These are phyloP conservation scores for Coemansia sp. DNA, from an alignment of 192 early-diverging fungal species.

Conservation along the genomic window DNA sequence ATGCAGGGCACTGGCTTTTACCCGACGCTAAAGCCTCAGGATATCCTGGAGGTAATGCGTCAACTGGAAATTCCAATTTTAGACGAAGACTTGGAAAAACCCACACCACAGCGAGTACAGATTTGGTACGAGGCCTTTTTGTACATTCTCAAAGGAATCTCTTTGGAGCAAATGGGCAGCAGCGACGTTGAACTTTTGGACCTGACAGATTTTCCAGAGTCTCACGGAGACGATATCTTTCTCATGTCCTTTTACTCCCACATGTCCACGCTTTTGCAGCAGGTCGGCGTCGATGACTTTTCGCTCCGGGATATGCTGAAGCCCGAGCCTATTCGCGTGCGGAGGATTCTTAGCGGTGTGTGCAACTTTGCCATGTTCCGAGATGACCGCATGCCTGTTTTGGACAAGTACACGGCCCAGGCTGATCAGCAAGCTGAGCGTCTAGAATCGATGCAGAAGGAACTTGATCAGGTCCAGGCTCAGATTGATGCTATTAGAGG, in stretches of 20 bases:
- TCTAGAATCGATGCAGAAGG: conserved; percentile 50
- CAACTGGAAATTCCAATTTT: conserved; percentile 74
- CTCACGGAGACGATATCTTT: conserved; percentile 66
- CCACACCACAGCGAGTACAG: conserved; percentile 68
- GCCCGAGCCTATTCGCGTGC: conserved; percentile 71
- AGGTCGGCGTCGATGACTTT: conserved; percentile 78
- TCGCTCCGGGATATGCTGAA: conserved; percentile 75
- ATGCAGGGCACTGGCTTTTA: conserved; percentile 58
- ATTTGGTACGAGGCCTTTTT: conserved; percentile 74
- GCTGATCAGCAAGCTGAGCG: conserved; percentile 56
- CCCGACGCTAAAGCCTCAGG: conserved; percentile 71
- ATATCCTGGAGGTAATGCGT: conserved; percentile 76
- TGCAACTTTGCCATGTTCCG: conserved; percentile 94
- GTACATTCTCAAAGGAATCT: conserved; percentile 68
- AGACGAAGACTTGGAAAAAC: conserved; percentile 75
- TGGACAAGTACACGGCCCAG: conserved; percentile 66
- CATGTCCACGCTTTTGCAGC: conserved; percentile 67
- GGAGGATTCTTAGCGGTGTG: conserved; percentile 76
- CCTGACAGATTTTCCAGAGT: conserved; percentile 58
- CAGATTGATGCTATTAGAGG: conserved; percentile 58
- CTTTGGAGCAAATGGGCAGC: conserved; percentile 56
- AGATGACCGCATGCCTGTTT: conserved; percentile 70
- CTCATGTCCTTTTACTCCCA: conserved; percentile 68
- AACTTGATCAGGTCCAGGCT: conserved; percentile 61
- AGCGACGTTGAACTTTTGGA: conserved; percentile 41